These are phyloP conservation scores for Ustulina deusta DNA, from an alignment of 2,329 filamentous ascomycete species.

Conservation along the genomic window DNA sequence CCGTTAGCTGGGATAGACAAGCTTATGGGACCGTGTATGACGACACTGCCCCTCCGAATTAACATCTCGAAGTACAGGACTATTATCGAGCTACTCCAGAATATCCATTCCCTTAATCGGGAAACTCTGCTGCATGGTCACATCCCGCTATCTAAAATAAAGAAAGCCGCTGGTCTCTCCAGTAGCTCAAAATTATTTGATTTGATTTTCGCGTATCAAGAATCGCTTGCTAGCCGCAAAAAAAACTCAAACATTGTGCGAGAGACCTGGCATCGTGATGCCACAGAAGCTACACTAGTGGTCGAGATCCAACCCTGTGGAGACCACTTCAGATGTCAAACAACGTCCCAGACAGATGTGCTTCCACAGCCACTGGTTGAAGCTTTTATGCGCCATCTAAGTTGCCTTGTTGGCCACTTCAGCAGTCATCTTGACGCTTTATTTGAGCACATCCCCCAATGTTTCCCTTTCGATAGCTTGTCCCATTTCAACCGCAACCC, in stretches of 20 bases:
- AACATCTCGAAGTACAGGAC: slow-evolving; percentile 65
- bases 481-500: slow-evolving; percentile 63
- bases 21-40: slow-evolving; percentile 83
- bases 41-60: slow-evolving; percentile 78
- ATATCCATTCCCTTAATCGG: slow-evolving; percentile 74
- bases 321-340: slow-evolving; percentile 56
- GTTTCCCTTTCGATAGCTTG: slow-evolving; percentile 52
- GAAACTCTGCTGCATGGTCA: slow-evolving; percentile 72
- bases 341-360: slow-evolving; percentile 61
- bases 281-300: slow-evolving; percentile 79
- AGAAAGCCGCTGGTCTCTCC: slow-evolving; percentile 66
- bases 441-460: slow-evolving; percentile 43
- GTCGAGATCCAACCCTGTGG: slow-evolving; percentile 78
- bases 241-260: slow-evolving; percentile 54
- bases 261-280: slow-evolving; percentile 73
- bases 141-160: slow-evolving; percentile 77
- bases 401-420: slow-evolving; percentile 58
- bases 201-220: slow-evolving; percentile 85
- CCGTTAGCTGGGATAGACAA: slow-evolving; percentile 76
- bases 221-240: slow-evolving; percentile 66
- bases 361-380: slow-evolving; percentile 68
- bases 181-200: slow-evolving; percentile 76
- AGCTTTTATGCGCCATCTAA: slow-evolving; percentile 71
- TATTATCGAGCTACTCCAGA: slow-evolving; percentile 70
- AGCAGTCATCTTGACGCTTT: slow-evolving; percentile 45